Base-by-base conservation (phyloP, 2,329 filamentous ascomycete genomes). In the Botrytis galanthina region DNA sequence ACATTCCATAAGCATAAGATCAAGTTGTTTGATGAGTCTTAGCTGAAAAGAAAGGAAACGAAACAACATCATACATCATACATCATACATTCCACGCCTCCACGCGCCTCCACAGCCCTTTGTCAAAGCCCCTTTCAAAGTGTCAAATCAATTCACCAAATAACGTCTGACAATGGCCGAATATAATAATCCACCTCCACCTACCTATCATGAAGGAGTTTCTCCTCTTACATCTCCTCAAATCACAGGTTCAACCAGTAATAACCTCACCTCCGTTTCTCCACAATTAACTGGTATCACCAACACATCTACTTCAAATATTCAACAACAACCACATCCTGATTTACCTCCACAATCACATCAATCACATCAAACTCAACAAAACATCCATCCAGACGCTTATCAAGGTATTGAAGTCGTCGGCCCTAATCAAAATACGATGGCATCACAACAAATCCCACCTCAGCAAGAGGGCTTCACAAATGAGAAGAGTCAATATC, bases 321-420 rank as follows among this genome's bases (percentile, higher is more conserved):
- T 22, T 37, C 61, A 66, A 62, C 66, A 44, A 37, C 66, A 59
- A 51, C n/a, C 60, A 22, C 70, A 72, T n/a, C 37, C 44, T 39
- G 32, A 54, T 51, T 39, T 51, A 51, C 64, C 46, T 26, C 22
- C 60, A 44, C 42, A 66, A 29, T 6, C n/a, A 57, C 48, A 64
- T 12, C 42, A 66, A 29, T 6, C n/a, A 57, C 48, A 64, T 12
- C 29, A 54, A 68, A 37, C 37, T 32, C 61, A 54, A 72, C 22
- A 46, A 12, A 37, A 59, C 32, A 46, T 20, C n/a, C 18, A 46
- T 4, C 12, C 68, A 54, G 69, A 68, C 35, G n/a, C 39, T 46
- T 72, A 67, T 39, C 61, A 72, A 68, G 61, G 70, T 14, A 72
- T 72, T 37, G 70, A 72, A 66, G 70, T 67, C 35, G 70, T 72